Percentiles rank a stretch among this genome's conserved stretches.
These are phyloP conservation scores for Talinum fruticosum DNA, from an alignment of 148 eudicot genomes.

Conservation along the genomic window DNA sequence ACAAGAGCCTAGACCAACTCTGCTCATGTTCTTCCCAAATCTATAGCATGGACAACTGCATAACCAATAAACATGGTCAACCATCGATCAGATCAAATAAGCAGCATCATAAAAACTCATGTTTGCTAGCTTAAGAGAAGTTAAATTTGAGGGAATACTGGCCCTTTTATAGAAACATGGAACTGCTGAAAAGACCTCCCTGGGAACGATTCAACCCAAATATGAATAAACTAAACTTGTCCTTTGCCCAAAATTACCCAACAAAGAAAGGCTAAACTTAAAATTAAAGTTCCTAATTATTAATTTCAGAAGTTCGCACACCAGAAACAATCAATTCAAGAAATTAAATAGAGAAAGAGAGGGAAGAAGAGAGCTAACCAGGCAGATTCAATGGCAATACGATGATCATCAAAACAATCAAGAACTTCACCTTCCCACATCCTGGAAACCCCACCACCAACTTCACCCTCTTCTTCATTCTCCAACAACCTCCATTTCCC, in stretches of 20 bases:
- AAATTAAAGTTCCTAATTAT: not conserved
- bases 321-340: not conserved
- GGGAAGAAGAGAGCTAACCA: slow-evolving; percentile 41
- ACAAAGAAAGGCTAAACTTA: not conserved
- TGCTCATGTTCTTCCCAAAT: slow-evolving; percentile 90
- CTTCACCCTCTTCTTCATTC: slow-evolving; percentile 35
- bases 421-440: slow-evolving; percentile 99
- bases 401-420: slow-evolving; percentile 81
- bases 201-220: slow-evolving; percentile 10
- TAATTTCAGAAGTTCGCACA: too few species aligned
- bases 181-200: not conserved
- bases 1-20: slow-evolving; percentile 86
- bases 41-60: slow-evolving; percentile 94
- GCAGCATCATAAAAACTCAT: too few species aligned
- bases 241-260: not conserved
- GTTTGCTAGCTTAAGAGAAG: too few species aligned
- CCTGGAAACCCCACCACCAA: slow-evolving; percentile 61
- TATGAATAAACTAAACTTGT: not conserved
- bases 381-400: slow-evolving; percentile 62
- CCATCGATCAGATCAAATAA: not conserved
- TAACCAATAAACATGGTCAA: slow-evolving; percentile 16
- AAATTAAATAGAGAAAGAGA: not conserved
- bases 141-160: not conserved
- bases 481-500: slow-evolving; percentile 65
- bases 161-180: not conserved